Conservation (phyloP, 1,139 yeast species). For the Lizanozyma gosingica region DNA sequence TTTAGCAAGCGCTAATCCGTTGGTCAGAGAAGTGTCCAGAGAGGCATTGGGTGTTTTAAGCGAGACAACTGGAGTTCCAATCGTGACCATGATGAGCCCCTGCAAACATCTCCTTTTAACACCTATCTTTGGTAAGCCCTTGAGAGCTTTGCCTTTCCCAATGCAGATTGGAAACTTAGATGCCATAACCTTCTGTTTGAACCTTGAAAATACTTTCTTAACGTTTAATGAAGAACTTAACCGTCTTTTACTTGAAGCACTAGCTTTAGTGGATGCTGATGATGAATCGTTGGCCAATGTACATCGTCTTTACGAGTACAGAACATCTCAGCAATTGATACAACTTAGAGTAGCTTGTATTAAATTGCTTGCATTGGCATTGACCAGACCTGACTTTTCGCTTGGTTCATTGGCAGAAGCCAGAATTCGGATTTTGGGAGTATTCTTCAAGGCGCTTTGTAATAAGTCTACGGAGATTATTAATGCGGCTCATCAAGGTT, state of each 20-base stretch:
- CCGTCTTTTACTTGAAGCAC: slow-evolving; percentile 77
- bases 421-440: slow-evolving; percentile 80
- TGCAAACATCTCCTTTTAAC: slow-evolving; percentile 76
- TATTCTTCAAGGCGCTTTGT: slow-evolving; percentile 87
- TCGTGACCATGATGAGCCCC: slow-evolving; percentile 70
- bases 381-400: slow-evolving; percentile 73
- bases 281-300: slow-evolving; percentile 90
- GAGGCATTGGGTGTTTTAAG: slow-evolving; percentile 60
- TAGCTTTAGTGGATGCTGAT: slow-evolving; percentile 94
- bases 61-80: slow-evolving; percentile 57
- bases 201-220: slow-evolving; percentile 71
- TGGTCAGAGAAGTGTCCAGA: slow-evolving; percentile 79
- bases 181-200: slow-evolving; percentile 85
- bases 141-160: slow-evolving; percentile 93
- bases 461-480: slow-evolving; percentile 81
- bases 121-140: slow-evolving; percentile 94
- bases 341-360: slow-evolving; percentile 88
- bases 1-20: slow-evolving; percentile 77
- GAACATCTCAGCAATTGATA: slow-evolving; percentile 80
- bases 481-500: slow-evolving; percentile 86
- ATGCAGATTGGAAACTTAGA: slow-evolving; percentile 98
- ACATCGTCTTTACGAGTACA: slow-evolving; percentile 74
- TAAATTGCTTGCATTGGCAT: slow-evolving; percentile 69
- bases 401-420: slow-evolving; percentile 75
- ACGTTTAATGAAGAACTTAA: slow-evolving; percentile 84